phyloP scores from a whole-genome alignment of 2,329 filamentous ascomycete species.

The Exutisphaerella laricina region DNA sequence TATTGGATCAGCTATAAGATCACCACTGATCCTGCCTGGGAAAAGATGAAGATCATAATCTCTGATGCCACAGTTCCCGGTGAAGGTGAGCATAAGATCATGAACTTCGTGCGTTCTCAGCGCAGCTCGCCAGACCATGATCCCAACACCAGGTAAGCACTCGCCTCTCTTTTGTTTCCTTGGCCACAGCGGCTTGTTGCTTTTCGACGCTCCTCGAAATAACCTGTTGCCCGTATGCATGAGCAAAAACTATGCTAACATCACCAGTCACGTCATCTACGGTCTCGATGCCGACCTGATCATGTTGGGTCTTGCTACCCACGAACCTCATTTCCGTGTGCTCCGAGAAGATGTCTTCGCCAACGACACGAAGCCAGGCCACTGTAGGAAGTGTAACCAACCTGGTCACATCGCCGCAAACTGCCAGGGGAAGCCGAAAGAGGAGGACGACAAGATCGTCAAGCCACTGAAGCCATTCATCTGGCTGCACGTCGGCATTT shows the following conservation, averaged over 20 bases:
- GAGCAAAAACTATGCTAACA: slow-evolving; percentile 21
- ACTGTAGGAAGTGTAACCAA: slow-evolving; percentile 86
- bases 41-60: slow-evolving; percentile 93
- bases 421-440: slow-evolving; percentile 72
- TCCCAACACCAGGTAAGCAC: slow-evolving; percentile 64
- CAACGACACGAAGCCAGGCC: slow-evolving; percentile 74
- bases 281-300: slow-evolving; percentile 96
- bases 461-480: slow-evolving; percentile 92
- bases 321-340: slow-evolving; percentile 95
- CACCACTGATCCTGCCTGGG: slow-evolving; percentile 94
- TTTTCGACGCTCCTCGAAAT: slow-evolving; percentile 10
- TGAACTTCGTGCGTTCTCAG: slow-evolving; percentile 95
- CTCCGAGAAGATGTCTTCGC: slow-evolving; percentile 95
- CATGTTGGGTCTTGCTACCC: slow-evolving; percentile 94
- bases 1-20: slow-evolving; percentile 99
- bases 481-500: slow-evolving; percentile 88
- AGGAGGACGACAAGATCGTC: slow-evolving; percentile 68
- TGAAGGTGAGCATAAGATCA: slow-evolving; percentile 99
- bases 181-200: slow-evolving; percentile 10
- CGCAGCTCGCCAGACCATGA: slow-evolving; percentile 85
- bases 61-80: slow-evolving; percentile 96
- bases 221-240: too few species aligned
- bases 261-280: slow-evolving; percentile 85
- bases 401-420: slow-evolving; percentile 83
- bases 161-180: slow-evolving; percentile 8